Evolutionary conservation across 1,284 basidiomycete genomes (phyloP).

Genomic region (Melampsora americana): DNA sequence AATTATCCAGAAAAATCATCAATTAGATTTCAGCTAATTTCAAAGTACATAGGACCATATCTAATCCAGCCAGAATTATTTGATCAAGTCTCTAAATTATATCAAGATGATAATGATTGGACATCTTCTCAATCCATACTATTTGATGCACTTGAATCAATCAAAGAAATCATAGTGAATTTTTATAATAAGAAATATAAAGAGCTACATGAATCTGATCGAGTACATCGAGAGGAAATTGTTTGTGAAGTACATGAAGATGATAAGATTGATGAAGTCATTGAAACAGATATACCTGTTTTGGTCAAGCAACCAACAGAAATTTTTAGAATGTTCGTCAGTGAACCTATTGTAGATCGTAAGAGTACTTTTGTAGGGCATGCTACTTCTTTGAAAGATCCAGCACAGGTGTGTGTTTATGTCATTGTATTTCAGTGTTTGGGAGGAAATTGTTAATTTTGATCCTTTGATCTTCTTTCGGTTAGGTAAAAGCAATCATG

Average conservation of each 20-base stretch:
- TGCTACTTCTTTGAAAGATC: conserved; percentile 72
- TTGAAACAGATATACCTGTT: not conserved
- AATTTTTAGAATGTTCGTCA: conserved; percentile 65
- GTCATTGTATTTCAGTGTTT: not conserved
- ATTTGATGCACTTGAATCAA: conserved; percentile 27
- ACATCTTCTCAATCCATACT: conserved; percentile 19
- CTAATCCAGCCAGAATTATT: conserved; percentile 66
- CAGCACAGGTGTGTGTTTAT: conserved; percentile 63
- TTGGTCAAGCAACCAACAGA: conserved; percentile 52
- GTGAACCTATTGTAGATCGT: conserved; percentile 74
- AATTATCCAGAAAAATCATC: conserved; percentile 69
- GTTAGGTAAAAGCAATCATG: conserved; percentile 23
- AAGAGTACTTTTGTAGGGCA: conserved; percentile 79
- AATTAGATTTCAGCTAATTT: conserved; percentile 79
- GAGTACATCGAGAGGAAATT: not conserved
- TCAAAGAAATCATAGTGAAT: conserved; percentile 22
- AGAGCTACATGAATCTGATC: not conserved
- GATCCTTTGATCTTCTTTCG: not conserved
- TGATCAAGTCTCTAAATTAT: conserved; percentile 22
- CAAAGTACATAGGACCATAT: conserved; percentile 76
- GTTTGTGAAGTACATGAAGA: not conserved
- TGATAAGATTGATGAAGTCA: not conserved
- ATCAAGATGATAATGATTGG: conserved; percentile 18
- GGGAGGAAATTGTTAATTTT: not conserved
- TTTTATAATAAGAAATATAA: not conserved